Conservation (phyloP, 768 basidiomycete species). For the Lanmaoa pseudosensibilis region DNA sequence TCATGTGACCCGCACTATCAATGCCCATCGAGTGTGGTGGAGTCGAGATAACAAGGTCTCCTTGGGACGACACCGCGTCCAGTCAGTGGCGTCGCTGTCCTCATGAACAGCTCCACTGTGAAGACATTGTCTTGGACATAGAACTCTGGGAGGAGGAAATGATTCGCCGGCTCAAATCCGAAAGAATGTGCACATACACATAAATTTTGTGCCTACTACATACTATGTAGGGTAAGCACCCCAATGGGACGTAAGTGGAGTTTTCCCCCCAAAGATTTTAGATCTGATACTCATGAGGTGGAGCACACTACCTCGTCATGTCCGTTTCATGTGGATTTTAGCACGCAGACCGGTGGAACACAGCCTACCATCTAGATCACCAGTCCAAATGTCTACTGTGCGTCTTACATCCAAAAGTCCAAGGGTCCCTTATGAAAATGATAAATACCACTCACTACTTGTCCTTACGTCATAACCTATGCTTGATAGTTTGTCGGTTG, state of each 20-base stretch:
- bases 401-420: background rate
- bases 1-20: slow-evolving; percentile 14
- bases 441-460: background rate
- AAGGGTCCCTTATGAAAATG: background rate
- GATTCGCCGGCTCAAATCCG: background rate
- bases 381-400: background rate
- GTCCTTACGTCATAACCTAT: background rate
- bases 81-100: background rate
- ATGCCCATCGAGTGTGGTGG: background rate
- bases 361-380: background rate
- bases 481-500: background rate
- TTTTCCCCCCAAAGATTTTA: too few relatives aligned
- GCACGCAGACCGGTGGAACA: background rate
- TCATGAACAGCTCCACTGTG: background rate
- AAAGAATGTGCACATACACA: background rate
- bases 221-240: background rate
- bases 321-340: background rate
- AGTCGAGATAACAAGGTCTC: slow-evolving; percentile 9
- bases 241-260: background rate
- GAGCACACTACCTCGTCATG: background rate
- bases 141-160: background rate
- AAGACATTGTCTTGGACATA: background rate
- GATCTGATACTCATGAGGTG: too few relatives aligned
- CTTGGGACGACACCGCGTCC: background rate
- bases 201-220: background rate